Evolutionary conservation across 1,284 basidiomycete species (phyloP).

Genomic region (Ceratobasidium sp.): DNA sequence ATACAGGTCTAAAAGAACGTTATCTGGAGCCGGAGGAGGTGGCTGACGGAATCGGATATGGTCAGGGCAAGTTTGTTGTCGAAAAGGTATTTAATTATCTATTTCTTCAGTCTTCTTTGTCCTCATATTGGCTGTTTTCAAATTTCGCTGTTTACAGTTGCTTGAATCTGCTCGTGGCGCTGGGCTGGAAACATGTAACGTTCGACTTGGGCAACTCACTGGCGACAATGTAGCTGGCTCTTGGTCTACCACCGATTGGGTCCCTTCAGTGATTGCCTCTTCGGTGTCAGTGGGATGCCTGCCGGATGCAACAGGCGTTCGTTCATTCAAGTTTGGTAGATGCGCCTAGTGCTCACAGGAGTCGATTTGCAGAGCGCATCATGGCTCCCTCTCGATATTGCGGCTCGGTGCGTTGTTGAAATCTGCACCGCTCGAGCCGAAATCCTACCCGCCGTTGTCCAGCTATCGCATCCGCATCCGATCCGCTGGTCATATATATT

Average conservation of each 20-base stretch:
- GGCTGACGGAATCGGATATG: conserved; percentile 42
- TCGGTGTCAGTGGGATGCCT: conserved; percentile 16
- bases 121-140: too few relatives aligned
- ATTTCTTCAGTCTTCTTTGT: neutral
- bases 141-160: neutral
- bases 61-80: conserved; percentile 44
- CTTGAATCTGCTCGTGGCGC: conserved; percentile 15
- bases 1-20: neutral
- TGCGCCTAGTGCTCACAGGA: neutral
- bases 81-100: conserved; percentile 23
- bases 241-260: conserved; percentile 43
- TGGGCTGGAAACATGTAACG: conserved; percentile 6
- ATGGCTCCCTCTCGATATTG: conserved; percentile 17
- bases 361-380: neutral
- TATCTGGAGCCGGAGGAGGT: neutral
- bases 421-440: neutral
- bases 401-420: neutral
- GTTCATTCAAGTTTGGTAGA: neutral
- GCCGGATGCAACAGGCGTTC: neutral
- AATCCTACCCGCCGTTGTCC: neutral
- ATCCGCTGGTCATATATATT: neutral
- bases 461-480: conserved; percentile 7
- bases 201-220: conserved; percentile 36
- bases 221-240: conserved; percentile 32
- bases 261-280: conserved; percentile 24